Evolutionary conservation across 169 alveolate species (phyloP), one percentile per base, ranked within the genome.

Genomic region (Plasmodium chabaudi): DNA sequence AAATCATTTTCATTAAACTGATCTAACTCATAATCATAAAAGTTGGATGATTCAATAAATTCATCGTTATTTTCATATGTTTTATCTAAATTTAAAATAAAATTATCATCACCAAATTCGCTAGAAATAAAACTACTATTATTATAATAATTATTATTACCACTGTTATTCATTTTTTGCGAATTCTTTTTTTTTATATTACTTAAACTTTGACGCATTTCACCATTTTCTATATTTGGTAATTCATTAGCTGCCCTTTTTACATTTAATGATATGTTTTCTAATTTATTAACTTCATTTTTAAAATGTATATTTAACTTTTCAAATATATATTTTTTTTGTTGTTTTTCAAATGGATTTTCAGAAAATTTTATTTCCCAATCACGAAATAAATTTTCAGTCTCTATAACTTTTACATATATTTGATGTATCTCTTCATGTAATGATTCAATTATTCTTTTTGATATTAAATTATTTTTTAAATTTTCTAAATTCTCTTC

Each of bases 341-440:
- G 53, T 21, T 82, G 90, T 23, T 82, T 82, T 67, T 82, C 90
- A 47, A 82, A 82, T 7, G 90, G 90, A 47, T 82, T 68, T 21
- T 57, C 90, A 42, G 90, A 79, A 82, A 82, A 82, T 42, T 69
- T 67, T 15, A 82, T 68, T 67, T 82, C 90, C 90, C 90, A 82
- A 3, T 82, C 90, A 19, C 86, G 72, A 61, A 82, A 82, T 57
- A 82, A 82, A 68, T 56, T 67, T 82, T 82, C 90, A 19, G 90
- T 82, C 21, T 82, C 90, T 25, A 82, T 57, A 19, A 82, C 90
- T 47, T 82, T 82, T 15, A 82, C 90, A 82, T 82, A 82, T 67
- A 82, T 82, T 82, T 82, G 90, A 67, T 82, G 90, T 67, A 82
- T 67, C 34, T 82, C 90, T 82, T 68, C 90, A 67, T 82, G 90